Conservation (phyloP, 169 alveolate species). For the Toxoplasma gondii region DNA sequence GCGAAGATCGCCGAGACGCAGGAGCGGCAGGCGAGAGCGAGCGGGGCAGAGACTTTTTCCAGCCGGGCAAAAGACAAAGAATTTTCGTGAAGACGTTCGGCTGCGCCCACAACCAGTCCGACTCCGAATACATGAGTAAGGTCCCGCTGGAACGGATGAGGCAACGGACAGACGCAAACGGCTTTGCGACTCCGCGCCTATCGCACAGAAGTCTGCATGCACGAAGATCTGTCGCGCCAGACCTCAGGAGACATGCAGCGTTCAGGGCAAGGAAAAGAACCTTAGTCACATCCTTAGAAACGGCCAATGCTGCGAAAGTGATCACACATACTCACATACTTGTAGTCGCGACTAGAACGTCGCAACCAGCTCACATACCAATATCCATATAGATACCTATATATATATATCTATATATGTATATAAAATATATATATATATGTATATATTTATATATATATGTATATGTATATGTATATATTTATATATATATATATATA, state of each 20-base stretch:
- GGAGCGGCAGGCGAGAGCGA: background rate
- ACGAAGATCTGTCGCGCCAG: background rate
- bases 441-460: background rate
- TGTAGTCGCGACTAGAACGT: too few species aligned
- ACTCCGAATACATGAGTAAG: constrained; percentile 91
- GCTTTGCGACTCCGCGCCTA: too few species aligned
- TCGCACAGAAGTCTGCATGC: background rate
- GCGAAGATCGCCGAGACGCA: background rate
- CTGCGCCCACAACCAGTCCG: constrained; percentile 98
- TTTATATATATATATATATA: background rate
- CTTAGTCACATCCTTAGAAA: too few species aligned
- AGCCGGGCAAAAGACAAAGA: constrained; percentile 69
- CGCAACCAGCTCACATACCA: background rate
- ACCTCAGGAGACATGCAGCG: background rate
- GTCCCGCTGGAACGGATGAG: background rate
- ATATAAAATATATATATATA: background rate
- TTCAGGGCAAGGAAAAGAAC: background rate
- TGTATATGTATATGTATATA: background rate
- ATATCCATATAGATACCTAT: background rate
- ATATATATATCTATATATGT: background rate
- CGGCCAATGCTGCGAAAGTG: too few species aligned
- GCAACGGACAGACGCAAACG: background rate
- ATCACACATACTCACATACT: too few species aligned
- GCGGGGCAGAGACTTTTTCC: background rate
- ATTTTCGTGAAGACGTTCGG: constrained; percentile 96